A percentile compares a stretch with the other conserved stretches of the same genome.
Conservation (phyloP, 225 moss, liverwort and hornwort species). For the Anthoceros angustus region DNA sequence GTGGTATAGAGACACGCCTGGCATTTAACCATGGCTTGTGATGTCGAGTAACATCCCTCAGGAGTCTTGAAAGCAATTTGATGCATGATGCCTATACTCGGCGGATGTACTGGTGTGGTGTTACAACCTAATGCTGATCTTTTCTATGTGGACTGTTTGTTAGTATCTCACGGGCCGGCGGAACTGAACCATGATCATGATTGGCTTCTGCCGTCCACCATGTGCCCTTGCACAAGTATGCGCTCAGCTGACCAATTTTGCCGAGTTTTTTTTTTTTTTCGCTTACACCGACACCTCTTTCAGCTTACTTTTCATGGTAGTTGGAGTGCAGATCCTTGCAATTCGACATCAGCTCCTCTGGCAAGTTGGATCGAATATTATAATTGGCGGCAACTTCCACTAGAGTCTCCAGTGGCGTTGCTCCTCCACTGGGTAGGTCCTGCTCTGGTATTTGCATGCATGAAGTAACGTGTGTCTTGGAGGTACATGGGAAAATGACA, state of each 20-base stretch:
- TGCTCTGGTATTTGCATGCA: background rate
- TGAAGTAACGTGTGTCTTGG: background rate
- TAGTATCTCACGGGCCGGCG: too few relatives aligned
- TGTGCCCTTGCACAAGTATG: conserved; percentile 57
- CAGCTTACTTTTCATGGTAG: background rate
- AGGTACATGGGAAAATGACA: background rate
- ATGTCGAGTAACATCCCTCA: too few relatives aligned
- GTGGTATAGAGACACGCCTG: too few relatives aligned
- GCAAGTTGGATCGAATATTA: conserved; percentile 52
- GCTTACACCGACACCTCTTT: background rate
- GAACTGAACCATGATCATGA: background rate
- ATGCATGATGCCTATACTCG: too few relatives aligned
- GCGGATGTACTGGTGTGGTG: too few relatives aligned
- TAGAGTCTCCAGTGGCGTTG: conserved; percentile 71
- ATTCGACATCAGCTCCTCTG: conserved; percentile 7
- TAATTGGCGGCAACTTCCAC: conserved; percentile 45
- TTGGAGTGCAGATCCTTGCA: conserved; percentile 20
- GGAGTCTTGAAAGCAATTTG: too few relatives aligned
- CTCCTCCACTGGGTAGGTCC: conserved; percentile 54
- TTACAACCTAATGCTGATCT: too few relatives aligned
- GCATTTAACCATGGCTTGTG: too few relatives aligned
- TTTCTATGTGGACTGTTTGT: too few relatives aligned
- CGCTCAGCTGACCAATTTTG: background rate
- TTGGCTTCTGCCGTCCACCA: conserved; percentile 44
- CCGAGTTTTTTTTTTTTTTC: background rate